A percentile compares a stretch with the other conserved stretches of the same genome.
These are phyloP conservation scores for Enterocytospora artemiae DNA, from an alignment of 371 early-diverging fungal species.

Conservation along the genomic window DNA sequence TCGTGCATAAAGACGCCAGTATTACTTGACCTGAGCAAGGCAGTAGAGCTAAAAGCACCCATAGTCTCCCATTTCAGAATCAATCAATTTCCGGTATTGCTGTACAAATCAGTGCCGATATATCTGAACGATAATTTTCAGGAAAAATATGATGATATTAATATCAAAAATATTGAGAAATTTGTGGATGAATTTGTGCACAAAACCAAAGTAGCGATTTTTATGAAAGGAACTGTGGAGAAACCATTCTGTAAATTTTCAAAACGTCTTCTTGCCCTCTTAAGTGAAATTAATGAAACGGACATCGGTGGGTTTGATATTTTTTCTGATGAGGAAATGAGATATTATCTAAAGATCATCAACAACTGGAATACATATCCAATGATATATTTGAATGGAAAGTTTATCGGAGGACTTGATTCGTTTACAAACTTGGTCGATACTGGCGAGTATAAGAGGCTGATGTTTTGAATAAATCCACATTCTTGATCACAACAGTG, in stretches of 20 bases:
- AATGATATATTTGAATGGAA: constrained; percentile 83
- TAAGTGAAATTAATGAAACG: constrained; percentile 10
- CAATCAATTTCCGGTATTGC: too few relatives aligned
- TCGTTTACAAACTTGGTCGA: constrained; percentile 69
- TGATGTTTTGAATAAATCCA: constrained; percentile 64
- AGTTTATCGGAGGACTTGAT: constrained; percentile 90
- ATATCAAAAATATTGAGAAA: constrained; percentile 13
- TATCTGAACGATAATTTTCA: constrained; percentile 31
- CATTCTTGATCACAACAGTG: constrained; percentile 52
- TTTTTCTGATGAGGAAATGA: constrained; percentile 66
- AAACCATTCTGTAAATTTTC: constrained; percentile 55
- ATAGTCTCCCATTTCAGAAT: too few relatives aligned
- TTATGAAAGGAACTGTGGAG: constrained; percentile 69
- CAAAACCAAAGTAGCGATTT: constrained; percentile 67
- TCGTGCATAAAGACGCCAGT: too few relatives aligned
- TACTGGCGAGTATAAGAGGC: constrained; percentile 66
- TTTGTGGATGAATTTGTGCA: constrained; percentile 35
- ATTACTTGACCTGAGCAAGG: too few relatives aligned
- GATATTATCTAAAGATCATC: constrained; percentile 64
- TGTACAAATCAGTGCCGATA: too few relatives aligned
- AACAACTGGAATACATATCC: constrained; percentile 90
- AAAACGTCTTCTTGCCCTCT: constrained; percentile 32
- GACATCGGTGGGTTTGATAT: constrained; percentile 67
- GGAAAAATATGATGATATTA: constrained; percentile 9
- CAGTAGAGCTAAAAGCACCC: too few relatives aligned